phyloP scores from a whole-genome alignment of 495 filamentous ascomycete species.

The Eremomyces bilateralis region DNA sequence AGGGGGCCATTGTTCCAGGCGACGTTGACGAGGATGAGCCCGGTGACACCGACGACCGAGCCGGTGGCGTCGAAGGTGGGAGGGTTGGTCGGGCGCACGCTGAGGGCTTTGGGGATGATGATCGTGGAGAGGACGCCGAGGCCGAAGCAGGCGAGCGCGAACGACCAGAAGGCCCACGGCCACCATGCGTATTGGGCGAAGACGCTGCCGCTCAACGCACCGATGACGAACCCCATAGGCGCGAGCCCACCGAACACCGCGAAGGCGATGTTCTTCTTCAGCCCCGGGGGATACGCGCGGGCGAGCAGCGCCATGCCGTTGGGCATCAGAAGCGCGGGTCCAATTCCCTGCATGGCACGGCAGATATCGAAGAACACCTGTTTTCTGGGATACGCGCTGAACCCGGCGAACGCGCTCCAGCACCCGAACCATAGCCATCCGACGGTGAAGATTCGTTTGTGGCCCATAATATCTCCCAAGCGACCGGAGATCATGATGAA shows the following conservation, averaged over 20 bases:
- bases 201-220: conserved; percentile 10
- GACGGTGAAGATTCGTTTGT: conserved; percentile 35
- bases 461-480: conserved; percentile 41
- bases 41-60: conserved; percentile 12
- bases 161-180: conserved; percentile 18
- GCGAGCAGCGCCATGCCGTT: conserved; percentile 18
- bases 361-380: conserved; percentile 18
- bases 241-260: conserved; percentile 15
- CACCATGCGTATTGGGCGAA: conserved; percentile 14
- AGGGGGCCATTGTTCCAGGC: conserved; percentile 15
- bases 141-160: conserved; percentile 7
- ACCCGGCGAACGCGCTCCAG: conserved; percentile 37
- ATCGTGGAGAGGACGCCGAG: conserved; percentile 8
- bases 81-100: conserved; percentile 1
- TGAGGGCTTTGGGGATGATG: conserved; percentile 10
- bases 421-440: conserved; percentile 40
- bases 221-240: conserved; percentile 13
- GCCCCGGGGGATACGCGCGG: conserved; percentile 13
- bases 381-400: conserved; percentile 19
- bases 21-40: conserved; percentile 15
- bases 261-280: conserved; percentile 16
- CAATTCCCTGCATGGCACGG: conserved; percentile 19
- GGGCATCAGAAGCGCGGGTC: conserved; percentile 16
- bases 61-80: conserved; percentile 13
- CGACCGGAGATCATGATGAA: conserved; percentile 43